Base-by-base conservation (phyloP, 192 early-diverging fungal species). In the Physocladia obscura region DNA sequence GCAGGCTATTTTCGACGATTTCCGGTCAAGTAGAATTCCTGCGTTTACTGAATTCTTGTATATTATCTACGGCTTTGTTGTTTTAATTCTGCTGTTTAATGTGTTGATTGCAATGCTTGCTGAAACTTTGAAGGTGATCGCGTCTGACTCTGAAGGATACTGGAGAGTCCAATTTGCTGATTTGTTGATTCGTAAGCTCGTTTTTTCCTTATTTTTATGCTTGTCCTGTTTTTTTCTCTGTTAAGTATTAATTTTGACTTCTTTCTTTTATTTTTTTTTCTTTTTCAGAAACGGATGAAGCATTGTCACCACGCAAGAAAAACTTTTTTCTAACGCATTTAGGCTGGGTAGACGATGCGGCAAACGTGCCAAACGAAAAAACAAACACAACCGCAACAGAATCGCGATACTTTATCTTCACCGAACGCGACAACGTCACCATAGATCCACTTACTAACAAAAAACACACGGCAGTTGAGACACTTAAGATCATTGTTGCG, bases 21-120 rank as follows among this genome's bases (percentile, higher is more conserved):
- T 72, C 29, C 26, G 70, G 26, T 17, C 13, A 4, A 36, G 29
- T 1, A 15, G 49, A 19, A 49, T 64, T 51, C 47, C 59, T 38
- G 60, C 49, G 15, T 72, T 72, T 32, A 63, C 70, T 13, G 49
- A 63, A 36, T 22, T 55, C 38, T 24, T 72, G 34, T 72, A 52
- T 38, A 22, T 72, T 17, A 30, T 64, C 22, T 57, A 57, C 61
- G 61, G n/a, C 4, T 54, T 72, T 34, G 38, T 59, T 30, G 49
- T 51, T n/a, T 15, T 27, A 6, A 21, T 72, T 47, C 48, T 72
- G 8, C 61, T 72, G 2, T 35, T 72, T 24, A 72, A 72, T 31
- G 70, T 72, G 21, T 56, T 72, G 38, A 72, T 72, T 55, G 70
- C 70, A 5, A 64, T 55, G 60, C 51, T 72, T 5, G 61, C 54